Evolutionary conservation across 176 grass and related monocot genomes (phyloP).

Genomic region (Aegilops longissima): DNA sequence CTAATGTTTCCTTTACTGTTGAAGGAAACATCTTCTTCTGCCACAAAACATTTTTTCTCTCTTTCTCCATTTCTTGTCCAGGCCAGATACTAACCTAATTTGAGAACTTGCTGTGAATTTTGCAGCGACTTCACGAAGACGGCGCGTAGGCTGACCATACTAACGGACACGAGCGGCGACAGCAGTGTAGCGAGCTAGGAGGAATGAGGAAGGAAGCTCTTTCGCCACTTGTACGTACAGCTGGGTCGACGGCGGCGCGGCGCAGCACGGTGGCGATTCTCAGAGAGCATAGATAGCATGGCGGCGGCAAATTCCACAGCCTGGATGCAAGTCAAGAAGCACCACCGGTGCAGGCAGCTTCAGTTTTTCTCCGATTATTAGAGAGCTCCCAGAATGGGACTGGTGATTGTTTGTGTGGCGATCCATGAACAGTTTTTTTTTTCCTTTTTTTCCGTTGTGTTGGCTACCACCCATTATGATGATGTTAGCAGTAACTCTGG

Average conservation of each 20-base stretch:
- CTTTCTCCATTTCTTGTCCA: not conserved
- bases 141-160: conserved; percentile 77
- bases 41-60: not conserved
- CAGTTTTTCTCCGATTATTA: conserved; percentile 1
- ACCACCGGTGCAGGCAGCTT: conserved; percentile 6
- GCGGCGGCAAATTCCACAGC: not conserved
- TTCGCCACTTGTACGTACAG: conserved; percentile 21
- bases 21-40: not conserved
- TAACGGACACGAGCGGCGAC: conserved; percentile 45
- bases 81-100: not conserved
- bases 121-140: conserved; percentile 91
- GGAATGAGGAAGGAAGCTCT: not conserved
- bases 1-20: not conserved
- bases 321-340: not conserved
- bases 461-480: not conserved
- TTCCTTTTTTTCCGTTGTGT: not conserved
- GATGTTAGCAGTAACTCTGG: not conserved
- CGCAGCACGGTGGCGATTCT: too few species aligned
- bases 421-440: not conserved
- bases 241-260: not conserved
- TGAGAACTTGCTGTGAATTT: not conserved
- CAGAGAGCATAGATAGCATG: not conserved
- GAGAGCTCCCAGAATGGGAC: conserved; percentile 17
- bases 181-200: conserved; percentile 53
- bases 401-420: not conserved